phyloP scores from a whole-genome alignment of 768 basidiomycete species.

The Mycena sanguinolenta region DNA sequence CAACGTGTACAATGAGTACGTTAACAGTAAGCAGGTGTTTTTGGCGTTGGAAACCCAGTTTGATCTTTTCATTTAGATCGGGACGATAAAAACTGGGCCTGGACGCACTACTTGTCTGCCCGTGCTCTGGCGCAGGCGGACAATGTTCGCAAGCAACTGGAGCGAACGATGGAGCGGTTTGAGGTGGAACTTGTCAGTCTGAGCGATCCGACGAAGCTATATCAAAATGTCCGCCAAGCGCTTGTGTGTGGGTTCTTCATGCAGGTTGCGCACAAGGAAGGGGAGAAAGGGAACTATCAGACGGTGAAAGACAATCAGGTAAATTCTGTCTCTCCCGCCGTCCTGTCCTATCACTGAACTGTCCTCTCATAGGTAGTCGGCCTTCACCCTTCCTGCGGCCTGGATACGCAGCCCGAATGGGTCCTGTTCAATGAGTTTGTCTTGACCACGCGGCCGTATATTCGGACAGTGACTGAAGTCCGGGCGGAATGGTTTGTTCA shows the following conservation, averaged over 20 bases:
- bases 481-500: constrained; percentile 84
- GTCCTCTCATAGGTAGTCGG: constrained; percentile 64
- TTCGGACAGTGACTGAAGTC: constrained; percentile 92
- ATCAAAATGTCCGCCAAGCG: constrained; percentile 81
- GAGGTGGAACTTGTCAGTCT: constrained; percentile 83
- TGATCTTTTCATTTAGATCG: constrained; percentile 61
- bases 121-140: constrained; percentile 92
- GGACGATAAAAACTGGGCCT: constrained; percentile 89
- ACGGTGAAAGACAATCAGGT: constrained; percentile 98
- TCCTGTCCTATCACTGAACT: not conserved
- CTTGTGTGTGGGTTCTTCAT: constrained; percentile 97
- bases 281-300: constrained; percentile 87
- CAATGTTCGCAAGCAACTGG: constrained; percentile 91
- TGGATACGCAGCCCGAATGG: constrained; percentile 92
- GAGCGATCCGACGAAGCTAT: constrained; percentile 78
- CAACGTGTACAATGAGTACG: constrained; percentile 96
- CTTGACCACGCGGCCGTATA: constrained; percentile 88
- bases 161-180: constrained; percentile 91
- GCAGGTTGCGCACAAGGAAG: constrained; percentile 97
- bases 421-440: constrained; percentile 96
- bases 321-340: constrained; percentile 35
- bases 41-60: not conserved
- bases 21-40: constrained; percentile 68
- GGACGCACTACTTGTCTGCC: constrained; percentile 88
- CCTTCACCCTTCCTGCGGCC: constrained; percentile 89